Conservation (phyloP, 495 filamentous ascomycete species). For the Niebla homalea region DNA sequence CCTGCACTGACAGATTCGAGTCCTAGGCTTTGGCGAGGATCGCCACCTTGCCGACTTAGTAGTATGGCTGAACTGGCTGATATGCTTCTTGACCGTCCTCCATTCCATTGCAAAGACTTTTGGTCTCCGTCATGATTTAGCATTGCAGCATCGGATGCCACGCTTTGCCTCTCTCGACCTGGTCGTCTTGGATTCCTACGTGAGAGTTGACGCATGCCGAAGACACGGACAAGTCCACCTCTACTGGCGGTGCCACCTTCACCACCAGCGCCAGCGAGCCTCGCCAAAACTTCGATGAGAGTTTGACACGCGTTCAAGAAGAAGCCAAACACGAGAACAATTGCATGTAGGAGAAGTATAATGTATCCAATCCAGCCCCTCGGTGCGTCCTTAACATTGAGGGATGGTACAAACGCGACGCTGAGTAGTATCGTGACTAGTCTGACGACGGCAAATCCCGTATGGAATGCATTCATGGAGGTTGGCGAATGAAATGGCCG, state of each 20-base stretch:
- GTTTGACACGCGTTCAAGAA: conserved; percentile 87
- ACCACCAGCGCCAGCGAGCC: conserved; percentile 66
- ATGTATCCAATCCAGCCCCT: conserved; percentile 93
- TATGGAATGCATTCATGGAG: conserved; percentile 96
- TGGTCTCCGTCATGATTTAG: conserved; percentile 48
- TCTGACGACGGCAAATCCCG: conserved; percentile 65
- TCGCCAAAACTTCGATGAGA: conserved; percentile 70
- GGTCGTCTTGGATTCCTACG: conserved; percentile 52
- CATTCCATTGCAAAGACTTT: conserved; percentile 53
- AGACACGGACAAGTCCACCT: conserved; percentile 72
- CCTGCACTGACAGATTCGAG: conserved; percentile 35
- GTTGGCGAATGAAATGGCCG: conserved; percentile 80
- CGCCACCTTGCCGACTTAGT: conserved; percentile 41
- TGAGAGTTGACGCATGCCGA: conserved; percentile 85
- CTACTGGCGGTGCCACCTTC: conserved; percentile 60
- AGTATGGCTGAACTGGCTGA: conserved; percentile 73
- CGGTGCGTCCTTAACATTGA: conserved; percentile 59
- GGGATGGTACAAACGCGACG: conserved; percentile 72
- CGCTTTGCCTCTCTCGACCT: conserved; percentile 52
- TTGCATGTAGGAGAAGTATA: conserved; percentile 74
- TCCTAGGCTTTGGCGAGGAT: conserved; percentile 32
- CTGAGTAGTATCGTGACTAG: conserved; percentile 70
- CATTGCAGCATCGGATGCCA: conserved; percentile 72
- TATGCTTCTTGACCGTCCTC: conserved; percentile 60
- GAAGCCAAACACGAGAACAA: conserved; percentile 85